Conservation (phyloP, 805 yeast species). For the Yamadazyma paraphyllophila region DNA sequence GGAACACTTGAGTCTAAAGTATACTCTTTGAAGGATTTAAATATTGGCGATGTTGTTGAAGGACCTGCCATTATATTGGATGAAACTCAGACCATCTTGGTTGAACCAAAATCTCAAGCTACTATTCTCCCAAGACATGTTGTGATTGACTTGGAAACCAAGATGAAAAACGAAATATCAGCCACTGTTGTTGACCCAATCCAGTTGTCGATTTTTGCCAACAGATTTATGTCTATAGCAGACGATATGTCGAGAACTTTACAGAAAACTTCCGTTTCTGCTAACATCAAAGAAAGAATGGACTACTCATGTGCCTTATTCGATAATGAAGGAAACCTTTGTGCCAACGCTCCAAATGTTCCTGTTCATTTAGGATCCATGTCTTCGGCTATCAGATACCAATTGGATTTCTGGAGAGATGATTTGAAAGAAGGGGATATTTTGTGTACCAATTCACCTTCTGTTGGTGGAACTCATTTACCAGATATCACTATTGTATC, state of each 20-base stretch:
- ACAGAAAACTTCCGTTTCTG: slow-evolving; percentile 76
- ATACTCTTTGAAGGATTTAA: slow-evolving; percentile 52
- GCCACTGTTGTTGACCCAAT: slow-evolving; percentile 56
- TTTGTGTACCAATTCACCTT: slow-evolving; percentile 76
- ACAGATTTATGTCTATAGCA: slow-evolving; percentile 86
- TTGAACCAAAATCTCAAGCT: slow-evolving; percentile 63
- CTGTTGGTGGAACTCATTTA: slow-evolving; percentile 79
- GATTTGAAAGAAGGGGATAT: slow-evolving; percentile 72
- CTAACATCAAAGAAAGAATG: slow-evolving; percentile 78
- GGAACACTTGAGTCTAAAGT: slow-evolving; percentile 42
- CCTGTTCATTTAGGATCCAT: slow-evolving; percentile 88
- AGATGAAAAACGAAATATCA: slow-evolving; percentile 12
- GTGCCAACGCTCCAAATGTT: slow-evolving; percentile 86
- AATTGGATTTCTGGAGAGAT: slow-evolving; percentile 63
- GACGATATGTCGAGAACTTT: slow-evolving; percentile 85
- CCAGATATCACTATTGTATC: slow-evolving; percentile 52
- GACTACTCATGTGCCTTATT: slow-evolving; percentile 86
- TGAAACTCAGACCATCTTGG: slow-evolving; percentile 75
- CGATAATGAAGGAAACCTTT: slow-evolving; percentile 69
- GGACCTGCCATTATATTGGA: slow-evolving; percentile 55
- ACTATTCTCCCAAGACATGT: slow-evolving; percentile 58
- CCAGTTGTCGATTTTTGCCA: slow-evolving; percentile 72
- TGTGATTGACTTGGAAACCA: slow-evolving; percentile 36
- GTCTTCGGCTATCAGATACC: slow-evolving; percentile 74
- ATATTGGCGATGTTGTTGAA: slow-evolving; percentile 47